Conservation (phyloP, 1,139 yeast species). For the Yamadazyma diddensiae region DNA sequence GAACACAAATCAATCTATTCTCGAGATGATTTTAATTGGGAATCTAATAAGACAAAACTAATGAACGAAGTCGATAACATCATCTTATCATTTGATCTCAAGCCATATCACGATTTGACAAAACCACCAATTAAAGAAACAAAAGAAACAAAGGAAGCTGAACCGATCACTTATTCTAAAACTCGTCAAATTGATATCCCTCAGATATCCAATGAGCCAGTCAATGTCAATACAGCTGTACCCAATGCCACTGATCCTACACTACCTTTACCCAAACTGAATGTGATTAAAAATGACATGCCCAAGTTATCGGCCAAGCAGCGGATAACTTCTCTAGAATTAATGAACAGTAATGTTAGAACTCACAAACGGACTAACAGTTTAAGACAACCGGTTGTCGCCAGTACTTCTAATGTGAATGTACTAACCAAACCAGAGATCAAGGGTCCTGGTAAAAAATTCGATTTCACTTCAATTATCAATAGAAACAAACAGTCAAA, state of each 20-base stretch:
- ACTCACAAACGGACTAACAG: slow-evolving; percentile 14
- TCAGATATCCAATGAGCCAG: no score
- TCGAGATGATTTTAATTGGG: slow-evolving; percentile 17
- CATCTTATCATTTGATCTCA: slow-evolving; percentile 16
- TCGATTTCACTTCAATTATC: slow-evolving; percentile 13
- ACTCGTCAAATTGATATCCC: no score
- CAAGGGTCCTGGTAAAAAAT: slow-evolving; percentile 5
- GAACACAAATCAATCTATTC: slow-evolving; percentile 8
- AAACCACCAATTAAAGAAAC: slow-evolving; percentile 4
- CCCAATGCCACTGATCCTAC: no score
- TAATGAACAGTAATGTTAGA: slow-evolving; percentile 22
- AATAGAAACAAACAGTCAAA: slow-evolving; percentile 3
- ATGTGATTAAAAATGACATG: slow-evolving; percentile 11
- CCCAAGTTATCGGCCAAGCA: slow-evolving; percentile 24
- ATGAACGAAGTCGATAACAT: slow-evolving; percentile 21
- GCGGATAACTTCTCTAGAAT: slow-evolving; percentile 31
- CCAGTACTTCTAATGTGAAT: slow-evolving; percentile 32
- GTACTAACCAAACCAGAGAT: slow-evolving; percentile 31
- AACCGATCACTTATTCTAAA: no score
- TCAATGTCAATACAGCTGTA: no score
- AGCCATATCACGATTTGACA: slow-evolving; percentile 13
- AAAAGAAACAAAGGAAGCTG: no score
- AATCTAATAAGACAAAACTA: slow-evolving; percentile 14
- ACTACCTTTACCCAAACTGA: neutral
- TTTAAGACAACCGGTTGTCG: slow-evolving; percentile 30